phyloP scores from a whole-genome alignment of 139 green algal genomes.

The Deuterostichococcus epilithicus region DNA sequence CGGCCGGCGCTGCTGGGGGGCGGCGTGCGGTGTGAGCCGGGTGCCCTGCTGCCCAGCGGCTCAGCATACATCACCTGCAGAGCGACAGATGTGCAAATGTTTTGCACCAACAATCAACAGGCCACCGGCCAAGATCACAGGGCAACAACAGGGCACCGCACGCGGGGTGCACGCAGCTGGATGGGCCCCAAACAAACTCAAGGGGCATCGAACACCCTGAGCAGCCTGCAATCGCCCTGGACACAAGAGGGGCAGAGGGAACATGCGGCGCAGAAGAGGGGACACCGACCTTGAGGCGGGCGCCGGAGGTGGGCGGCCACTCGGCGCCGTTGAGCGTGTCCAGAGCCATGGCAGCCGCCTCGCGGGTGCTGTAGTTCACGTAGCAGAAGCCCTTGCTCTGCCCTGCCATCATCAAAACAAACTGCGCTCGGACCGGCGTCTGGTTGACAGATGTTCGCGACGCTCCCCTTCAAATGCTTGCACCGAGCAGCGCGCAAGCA shows the following conservation, averaged over 20 bases:
- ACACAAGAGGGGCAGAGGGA: too few relatives aligned
- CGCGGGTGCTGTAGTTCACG: constrained; percentile 77
- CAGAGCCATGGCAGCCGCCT: constrained; percentile 63
- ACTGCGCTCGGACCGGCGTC: not conserved
- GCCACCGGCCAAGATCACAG: not conserved
- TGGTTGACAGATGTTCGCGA: not conserved
- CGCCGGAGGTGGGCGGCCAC: constrained; percentile 69
- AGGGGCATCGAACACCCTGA: too few relatives aligned
- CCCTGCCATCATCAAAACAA: not conserved
- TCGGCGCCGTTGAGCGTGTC: constrained; percentile 79
- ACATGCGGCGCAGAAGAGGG: not conserved
- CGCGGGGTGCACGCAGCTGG: too few relatives aligned
- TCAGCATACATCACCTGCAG: constrained; percentile 51
- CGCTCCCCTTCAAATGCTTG: too few relatives aligned
- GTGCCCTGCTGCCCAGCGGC: constrained; percentile 20
- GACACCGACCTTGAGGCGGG: constrained; percentile 66
- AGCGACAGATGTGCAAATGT: too few relatives aligned
- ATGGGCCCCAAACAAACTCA: too few relatives aligned
- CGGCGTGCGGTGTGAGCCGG: not conserved
- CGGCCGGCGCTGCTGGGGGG: not conserved
- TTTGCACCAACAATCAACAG: too few relatives aligned
- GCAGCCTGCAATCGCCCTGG: too few relatives aligned
- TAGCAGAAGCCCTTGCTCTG: constrained; percentile 79
- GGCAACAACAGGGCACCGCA: too few relatives aligned
- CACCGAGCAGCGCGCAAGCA: too few relatives aligned